Evolutionary conservation across 2,329 filamentous ascomycete genomes (phyloP).

Genomic region (Ceratocystis ficicola): DNA sequence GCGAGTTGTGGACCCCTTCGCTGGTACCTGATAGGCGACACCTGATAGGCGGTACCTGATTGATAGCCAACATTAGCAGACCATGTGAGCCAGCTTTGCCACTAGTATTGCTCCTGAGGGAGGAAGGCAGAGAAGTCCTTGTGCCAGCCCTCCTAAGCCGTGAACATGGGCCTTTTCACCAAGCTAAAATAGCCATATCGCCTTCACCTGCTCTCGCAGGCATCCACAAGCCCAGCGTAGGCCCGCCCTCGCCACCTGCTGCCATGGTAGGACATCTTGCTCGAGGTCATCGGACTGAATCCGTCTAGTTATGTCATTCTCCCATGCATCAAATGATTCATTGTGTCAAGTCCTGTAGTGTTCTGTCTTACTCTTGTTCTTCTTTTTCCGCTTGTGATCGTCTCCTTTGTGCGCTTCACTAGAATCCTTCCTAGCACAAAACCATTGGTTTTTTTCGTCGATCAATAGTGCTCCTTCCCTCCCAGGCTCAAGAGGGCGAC

Average conservation of each 20-base stretch:
- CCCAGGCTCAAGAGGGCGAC: not conserved
- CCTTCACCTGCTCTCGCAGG: not conserved
- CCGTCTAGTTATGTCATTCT: not conserved
- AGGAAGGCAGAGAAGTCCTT: not conserved
- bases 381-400: conserved; percentile 1
- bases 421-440: not conserved
- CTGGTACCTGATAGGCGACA: no score
- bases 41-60: not conserved
- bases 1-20: not conserved
- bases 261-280: no score
- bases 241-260: not conserved
- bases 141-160: not conserved
- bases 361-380: not conserved
- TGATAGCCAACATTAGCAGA: not conserved
- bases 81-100: not conserved
- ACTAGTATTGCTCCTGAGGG: not conserved
- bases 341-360: not conserved
- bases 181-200: not conserved
- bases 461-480: not conserved
- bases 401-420: not conserved
- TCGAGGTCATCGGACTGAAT: not conserved
- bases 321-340: not conserved
- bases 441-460: not conserved
- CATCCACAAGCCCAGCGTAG: no score
- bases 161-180: not conserved